Evolutionary conservation across 805 yeast species (phyloP).

Genomic region (Candida boleticola): DNA sequence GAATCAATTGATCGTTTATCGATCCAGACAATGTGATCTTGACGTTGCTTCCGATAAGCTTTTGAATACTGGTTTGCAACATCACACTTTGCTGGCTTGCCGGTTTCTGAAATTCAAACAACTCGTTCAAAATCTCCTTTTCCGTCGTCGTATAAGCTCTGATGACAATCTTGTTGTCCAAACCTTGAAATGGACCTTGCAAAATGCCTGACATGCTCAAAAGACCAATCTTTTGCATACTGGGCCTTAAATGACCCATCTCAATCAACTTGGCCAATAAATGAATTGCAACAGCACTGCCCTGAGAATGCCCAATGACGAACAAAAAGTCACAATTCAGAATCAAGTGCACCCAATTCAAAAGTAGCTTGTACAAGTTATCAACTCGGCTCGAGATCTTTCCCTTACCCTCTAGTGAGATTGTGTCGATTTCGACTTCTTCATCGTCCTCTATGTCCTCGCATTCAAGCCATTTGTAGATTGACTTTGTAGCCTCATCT

Average conservation of each 20-base stretch:
- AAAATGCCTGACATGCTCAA: slow-evolving; percentile 36
- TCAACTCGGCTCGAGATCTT: slow-evolving; percentile 27
- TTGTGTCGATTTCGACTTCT: slow-evolving; percentile 27
- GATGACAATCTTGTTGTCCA: slow-evolving; percentile 34
- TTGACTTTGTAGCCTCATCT: slow-evolving; percentile 26
- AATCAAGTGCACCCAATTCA: slow-evolving; percentile 32
- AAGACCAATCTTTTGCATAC: slow-evolving; percentile 25
- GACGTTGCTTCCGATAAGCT: slow-evolving; percentile 23
- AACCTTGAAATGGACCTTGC: slow-evolving; percentile 30
- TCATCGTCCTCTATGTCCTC: slow-evolving; percentile 10
- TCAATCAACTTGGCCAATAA: slow-evolving; percentile 22
- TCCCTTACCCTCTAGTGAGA: slow-evolving; percentile 43
- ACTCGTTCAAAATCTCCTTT: slow-evolving; percentile 34
- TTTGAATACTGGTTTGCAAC: slow-evolving; percentile 18
- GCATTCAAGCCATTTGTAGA: slow-evolving; percentile 25
- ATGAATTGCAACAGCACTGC: slow-evolving; percentile 31
- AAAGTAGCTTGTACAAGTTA: slow-evolving; percentile 21
- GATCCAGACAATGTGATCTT: slow-evolving; percentile 36
- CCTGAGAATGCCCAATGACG: slow-evolving; percentile 33
- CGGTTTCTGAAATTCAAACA: slow-evolving; percentile 31
- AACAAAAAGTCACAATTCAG: slow-evolving; percentile 30
- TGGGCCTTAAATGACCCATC: slow-evolving; percentile 1
- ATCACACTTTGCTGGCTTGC: slow-evolving; percentile 14
- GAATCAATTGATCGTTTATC: slow-evolving; percentile 36
- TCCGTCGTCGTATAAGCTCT: slow-evolving; percentile 37